These are phyloP conservation scores for Rhodotorula graminis DNA, from an alignment of 768 basidiomycete species.

Conservation along the genomic window DNA sequence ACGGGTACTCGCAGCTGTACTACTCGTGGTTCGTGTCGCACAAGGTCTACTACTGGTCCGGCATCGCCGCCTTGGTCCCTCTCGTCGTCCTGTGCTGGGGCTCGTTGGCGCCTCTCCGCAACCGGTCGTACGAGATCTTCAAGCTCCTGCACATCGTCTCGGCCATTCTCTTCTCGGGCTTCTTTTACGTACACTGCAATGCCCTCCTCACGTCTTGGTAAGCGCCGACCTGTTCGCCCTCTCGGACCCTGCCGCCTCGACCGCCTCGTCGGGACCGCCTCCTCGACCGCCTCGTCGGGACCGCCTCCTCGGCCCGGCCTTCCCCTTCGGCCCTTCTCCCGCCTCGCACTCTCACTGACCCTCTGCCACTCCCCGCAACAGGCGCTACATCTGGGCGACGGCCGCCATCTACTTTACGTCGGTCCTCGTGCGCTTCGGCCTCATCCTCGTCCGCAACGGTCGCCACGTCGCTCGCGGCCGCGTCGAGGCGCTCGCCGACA, in stretches of 20 bases:
- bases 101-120: conserved; percentile 32
- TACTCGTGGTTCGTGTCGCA: conserved; percentile 35
- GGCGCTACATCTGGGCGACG: conserved; percentile 43
- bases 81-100: conserved; percentile 41
- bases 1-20: conserved; percentile 30
- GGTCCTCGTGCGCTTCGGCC: conserved; percentile 40
- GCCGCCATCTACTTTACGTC: conserved; percentile 35
- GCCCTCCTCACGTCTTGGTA: not conserved
- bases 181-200: conserved; percentile 45
- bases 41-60: conserved; percentile 40
- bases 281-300: no score
- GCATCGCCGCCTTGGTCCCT: conserved; percentile 36
- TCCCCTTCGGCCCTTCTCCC: no score
- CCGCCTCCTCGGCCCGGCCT: no score
- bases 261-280: no score
- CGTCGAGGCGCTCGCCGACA: conserved; percentile 36
- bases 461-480: conserved; percentile 28
- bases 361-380: not conserved
- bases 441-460: conserved; percentile 41
- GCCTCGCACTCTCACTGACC: not conserved
- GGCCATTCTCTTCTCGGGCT: conserved; percentile 41
- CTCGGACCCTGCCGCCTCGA: no score
- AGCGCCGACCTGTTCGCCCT: no score
- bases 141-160: conserved; percentile 38
- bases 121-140: conserved; percentile 40